These are phyloP conservation scores for Hirsutella thompsonii DNA, from an alignment of 2,329 filamentous ascomycete genomes.

Conservation along the genomic window DNA sequence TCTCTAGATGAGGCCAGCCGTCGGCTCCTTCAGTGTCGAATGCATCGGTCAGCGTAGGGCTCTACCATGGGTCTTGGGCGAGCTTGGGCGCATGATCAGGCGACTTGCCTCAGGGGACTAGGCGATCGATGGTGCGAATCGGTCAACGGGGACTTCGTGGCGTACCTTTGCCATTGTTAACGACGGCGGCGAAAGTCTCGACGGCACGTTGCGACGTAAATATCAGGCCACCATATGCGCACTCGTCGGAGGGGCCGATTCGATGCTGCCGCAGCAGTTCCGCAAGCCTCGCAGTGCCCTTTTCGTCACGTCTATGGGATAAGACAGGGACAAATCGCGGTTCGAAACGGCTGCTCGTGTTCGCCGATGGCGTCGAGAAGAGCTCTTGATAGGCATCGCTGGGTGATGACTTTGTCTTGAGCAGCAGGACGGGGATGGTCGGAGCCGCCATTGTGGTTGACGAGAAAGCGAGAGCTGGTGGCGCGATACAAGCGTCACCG, in stretches of 20 bases:
- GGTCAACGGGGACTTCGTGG: background rate
- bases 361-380: slow-evolving; percentile 29
- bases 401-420: slow-evolving; percentile 66
- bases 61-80: no score
- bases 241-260: slow-evolving; percentile 24
- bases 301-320: slow-evolving; percentile 53
- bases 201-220: slow-evolving; percentile 79
- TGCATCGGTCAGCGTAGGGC: background rate
- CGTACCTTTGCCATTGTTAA: slow-evolving; percentile 34
- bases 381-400: slow-evolving; percentile 60
- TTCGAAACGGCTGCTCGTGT: slow-evolving; percentile 31
- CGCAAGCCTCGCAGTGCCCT: slow-evolving; percentile 41
- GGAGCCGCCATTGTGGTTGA: background rate
- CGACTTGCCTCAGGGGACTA: no score
- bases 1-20: slow-evolving; percentile 38
- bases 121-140: background rate
- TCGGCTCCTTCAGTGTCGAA: slow-evolving; percentile 1
- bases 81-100: no score
- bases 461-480: background rate
- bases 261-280: slow-evolving; percentile 29
- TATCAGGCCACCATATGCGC: slow-evolving; percentile 60
- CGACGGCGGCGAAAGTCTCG: slow-evolving; percentile 57
- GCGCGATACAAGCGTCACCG: no score
- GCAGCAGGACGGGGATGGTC: slow-evolving; percentile 45
- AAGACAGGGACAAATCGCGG: slow-evolving; percentile 67